Conservation (phyloP, 345 rosid species). For the Combretum micranthum region DNA sequence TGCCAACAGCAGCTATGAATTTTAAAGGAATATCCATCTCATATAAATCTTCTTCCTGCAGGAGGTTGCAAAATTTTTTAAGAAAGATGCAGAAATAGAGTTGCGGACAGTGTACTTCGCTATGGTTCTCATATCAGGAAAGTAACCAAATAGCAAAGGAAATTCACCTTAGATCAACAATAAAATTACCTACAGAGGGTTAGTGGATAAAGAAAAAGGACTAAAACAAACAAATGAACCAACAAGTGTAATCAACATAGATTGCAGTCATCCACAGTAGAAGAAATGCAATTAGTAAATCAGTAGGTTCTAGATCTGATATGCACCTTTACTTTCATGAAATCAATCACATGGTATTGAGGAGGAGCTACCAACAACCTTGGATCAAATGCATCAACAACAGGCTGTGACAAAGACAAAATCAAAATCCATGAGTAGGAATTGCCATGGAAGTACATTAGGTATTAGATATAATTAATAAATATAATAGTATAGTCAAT, state of each 20-base stretch:
- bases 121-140: too few species aligned
- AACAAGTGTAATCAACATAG: too few species aligned
- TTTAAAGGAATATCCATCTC: constrained; percentile 87
- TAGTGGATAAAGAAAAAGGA: too few species aligned
- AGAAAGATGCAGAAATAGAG: not conserved
- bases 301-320: not conserved
- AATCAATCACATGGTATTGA: constrained; percentile 56
- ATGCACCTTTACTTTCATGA: constrained; percentile 68
- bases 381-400: constrained; percentile 99
- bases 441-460: too few species aligned
- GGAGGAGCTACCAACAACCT: constrained; percentile 88
- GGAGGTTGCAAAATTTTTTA: not conserved
- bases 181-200: too few species aligned
- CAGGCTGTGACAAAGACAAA: constrained; percentile 57
- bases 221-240: too few species aligned
- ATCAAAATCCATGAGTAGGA: not conserved
- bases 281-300: not conserved
- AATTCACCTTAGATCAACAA: too few species aligned
- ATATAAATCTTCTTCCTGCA: constrained; percentile 84
- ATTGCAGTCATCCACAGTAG: too few species aligned
- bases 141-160: too few species aligned
- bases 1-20: constrained; percentile 73
- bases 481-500: too few species aligned
- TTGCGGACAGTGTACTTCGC: too few species aligned
- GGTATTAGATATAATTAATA: too few species aligned